Base-by-base conservation (phyloP, 345 rosid genomes). In the Punica granatum region DNA sequence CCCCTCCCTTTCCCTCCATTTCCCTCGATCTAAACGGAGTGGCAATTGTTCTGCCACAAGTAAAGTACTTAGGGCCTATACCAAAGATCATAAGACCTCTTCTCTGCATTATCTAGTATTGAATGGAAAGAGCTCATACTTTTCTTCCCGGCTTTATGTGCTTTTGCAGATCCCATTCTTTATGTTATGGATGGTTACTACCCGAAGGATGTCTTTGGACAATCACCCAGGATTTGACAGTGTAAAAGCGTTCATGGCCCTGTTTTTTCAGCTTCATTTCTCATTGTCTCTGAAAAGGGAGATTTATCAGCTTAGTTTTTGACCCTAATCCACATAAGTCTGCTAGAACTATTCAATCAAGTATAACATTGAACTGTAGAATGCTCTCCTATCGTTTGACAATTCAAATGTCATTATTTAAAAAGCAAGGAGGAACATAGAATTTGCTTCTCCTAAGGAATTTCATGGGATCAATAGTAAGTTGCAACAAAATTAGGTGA, bases 161-260 rank as follows among this genome's bases (percentile, higher is more conserved):
- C 65, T 58, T 70, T 56, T 56, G 32, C 84, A 93, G 97, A 78
- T 85, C 26, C 96, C 99, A 31, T 89, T 88, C 79, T 88, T 93
- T 78, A 65, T 93, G 78, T 73, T 89, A 74, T 85, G 92, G 88
- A 77, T 93, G 89, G 74, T 86, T 67, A 89, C 81, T 75, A 84
- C 87, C 59, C 83, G 92, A 68, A 83, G 85, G 75, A 93, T 90
- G 97, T 90, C 90, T 58, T 69, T 90, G 36, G 72, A 87, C 82
- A 78, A 85, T 74, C 92, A 93, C 77, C 96, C 85, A 25, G 98
- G 96, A 33, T 93, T 90, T 85, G 97, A 90, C 75, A 74, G 75
- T 67, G 98, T 93, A 87, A 81, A 11, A 86, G 37, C 60, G 31
- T 31, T 26, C 28, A 26, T 56, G 30, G 31, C 34, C 34, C 61